Evolutionary conservation across 2,329 filamentous ascomycete species (phyloP).

Genomic region (Coleophoma eucalyptorum): DNA sequence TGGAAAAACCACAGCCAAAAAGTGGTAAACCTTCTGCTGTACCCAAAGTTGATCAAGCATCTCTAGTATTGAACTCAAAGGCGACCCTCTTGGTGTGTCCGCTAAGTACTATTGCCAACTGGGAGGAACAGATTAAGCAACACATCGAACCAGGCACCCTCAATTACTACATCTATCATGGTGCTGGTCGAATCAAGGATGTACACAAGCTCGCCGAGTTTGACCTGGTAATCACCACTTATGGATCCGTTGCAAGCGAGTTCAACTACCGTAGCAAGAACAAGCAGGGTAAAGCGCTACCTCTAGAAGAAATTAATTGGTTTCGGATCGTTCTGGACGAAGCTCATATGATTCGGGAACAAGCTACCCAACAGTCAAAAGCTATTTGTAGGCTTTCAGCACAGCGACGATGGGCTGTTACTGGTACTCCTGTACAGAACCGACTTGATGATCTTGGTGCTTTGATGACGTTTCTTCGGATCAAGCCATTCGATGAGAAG

Average conservation of each 20-base stretch:
- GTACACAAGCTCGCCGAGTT: slow-evolving; percentile 64
- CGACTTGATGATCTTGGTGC: slow-evolving; percentile 86
- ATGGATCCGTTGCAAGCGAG: slow-evolving; percentile 82
- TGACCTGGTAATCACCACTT: slow-evolving; percentile 89
- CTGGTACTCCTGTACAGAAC: slow-evolving; percentile 94
- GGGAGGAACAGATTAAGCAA: slow-evolving; percentile 86
- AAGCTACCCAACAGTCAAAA: slow-evolving; percentile 76
- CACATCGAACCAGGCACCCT: slow-evolving; percentile 67
- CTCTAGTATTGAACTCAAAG: slow-evolving; percentile 63
- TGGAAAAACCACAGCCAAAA: slow-evolving; percentile 22
- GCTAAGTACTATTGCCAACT: slow-evolving; percentile 87
- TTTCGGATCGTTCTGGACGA: slow-evolving; percentile 94
- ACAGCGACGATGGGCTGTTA: slow-evolving; percentile 91
- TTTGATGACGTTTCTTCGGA: slow-evolving; percentile 77
- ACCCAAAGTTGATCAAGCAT: slow-evolving; percentile 27
- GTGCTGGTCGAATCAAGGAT: slow-evolving; percentile 69
- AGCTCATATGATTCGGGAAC: slow-evolving; percentile 90
- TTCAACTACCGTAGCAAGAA: slow-evolving; percentile 59
- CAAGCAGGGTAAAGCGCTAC: slow-evolving; percentile 52
- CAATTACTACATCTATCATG: slow-evolving; percentile 83
- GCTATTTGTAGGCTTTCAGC: slow-evolving; percentile 78
- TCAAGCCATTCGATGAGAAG: slow-evolving; percentile 81
- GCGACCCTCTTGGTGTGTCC: slow-evolving; percentile 86
- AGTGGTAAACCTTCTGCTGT: slow-evolving; percentile 20
- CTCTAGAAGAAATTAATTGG: slow-evolving; percentile 79